Percentiles rank a stretch among this genome's conserved stretches.
Evolutionary conservation across 495 filamentous ascomycete species (phyloP).

Genomic region (Cercophora newfieldiana): DNA sequence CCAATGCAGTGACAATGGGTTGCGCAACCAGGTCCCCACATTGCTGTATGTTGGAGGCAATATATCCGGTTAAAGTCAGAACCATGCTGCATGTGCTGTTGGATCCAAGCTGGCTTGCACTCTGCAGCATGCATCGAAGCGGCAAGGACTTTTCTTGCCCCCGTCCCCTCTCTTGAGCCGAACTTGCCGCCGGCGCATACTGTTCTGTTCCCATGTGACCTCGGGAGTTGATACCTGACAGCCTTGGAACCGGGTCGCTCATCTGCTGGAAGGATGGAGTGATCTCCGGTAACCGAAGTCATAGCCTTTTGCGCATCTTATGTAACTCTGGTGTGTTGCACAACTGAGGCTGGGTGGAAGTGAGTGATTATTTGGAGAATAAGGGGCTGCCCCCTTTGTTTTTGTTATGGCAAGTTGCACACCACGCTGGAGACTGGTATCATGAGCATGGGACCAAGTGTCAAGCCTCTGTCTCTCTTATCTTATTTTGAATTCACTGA

Average conservation of each 20-base stretch:
- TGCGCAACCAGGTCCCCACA: neutral
- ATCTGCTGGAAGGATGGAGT: neutral
- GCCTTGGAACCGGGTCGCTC: neutral
- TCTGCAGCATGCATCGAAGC: neutral
- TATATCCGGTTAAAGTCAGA: neutral
- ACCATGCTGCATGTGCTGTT: neutral
- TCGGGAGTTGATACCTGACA: neutral
- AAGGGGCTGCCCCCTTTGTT: too few relatives aligned
- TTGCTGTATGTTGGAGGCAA: neutral
- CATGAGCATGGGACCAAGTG: too few relatives aligned
- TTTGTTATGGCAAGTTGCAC: too few relatives aligned
- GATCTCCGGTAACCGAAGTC: neutral
- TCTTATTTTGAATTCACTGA: too few relatives aligned
- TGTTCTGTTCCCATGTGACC: neutral
- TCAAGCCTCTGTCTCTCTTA: too few relatives aligned
- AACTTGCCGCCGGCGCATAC: neutral
- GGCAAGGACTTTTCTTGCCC: neutral
- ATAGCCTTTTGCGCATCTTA: too few relatives aligned
- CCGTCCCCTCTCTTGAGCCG: neutral
- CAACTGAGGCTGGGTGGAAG: too few relatives aligned
- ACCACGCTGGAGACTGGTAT: too few relatives aligned
- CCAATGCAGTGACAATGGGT: too few relatives aligned
- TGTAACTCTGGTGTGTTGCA: neutral
- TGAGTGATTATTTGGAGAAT: too few relatives aligned
- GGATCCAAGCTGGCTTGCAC: neutral